Evolutionary conservation across 441 rosid genomes (phyloP).

Genomic region (Aquilaria agallochum): DNA sequence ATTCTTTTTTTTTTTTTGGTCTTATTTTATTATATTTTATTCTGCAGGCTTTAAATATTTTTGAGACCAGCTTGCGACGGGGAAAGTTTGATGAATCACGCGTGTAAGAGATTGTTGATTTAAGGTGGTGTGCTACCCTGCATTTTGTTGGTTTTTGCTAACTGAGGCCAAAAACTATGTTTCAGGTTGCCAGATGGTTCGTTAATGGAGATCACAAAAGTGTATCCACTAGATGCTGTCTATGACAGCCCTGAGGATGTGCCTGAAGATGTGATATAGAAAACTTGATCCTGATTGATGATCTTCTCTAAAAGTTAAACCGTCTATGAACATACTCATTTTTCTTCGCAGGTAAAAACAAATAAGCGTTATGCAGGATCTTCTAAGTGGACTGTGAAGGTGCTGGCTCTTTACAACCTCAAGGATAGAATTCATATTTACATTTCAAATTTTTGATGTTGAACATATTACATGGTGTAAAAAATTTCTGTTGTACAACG

Average conservation of each 20-base stretch:
- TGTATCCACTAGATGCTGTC: constrained; percentile 41
- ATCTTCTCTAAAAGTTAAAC: no score
- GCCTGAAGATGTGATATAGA: constrained; percentile 29
- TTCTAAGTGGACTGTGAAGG: constrained; percentile 39
- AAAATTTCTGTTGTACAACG: no score
- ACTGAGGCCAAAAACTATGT: not conserved
- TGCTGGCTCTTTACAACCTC: not conserved
- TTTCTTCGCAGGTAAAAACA: constrained; percentile 21
- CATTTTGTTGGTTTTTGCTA: not conserved
- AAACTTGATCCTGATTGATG: no score
- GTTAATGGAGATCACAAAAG: constrained; percentile 33
- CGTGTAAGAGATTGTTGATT: constrained; percentile 16
- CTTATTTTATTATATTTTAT: not conserved
- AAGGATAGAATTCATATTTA: no score
- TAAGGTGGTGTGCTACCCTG: not conserved
- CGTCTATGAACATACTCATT: no score
- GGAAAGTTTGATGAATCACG: constrained; percentile 70
- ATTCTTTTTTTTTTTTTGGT: constrained; percentile 4
- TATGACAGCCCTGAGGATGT: constrained; percentile 32
- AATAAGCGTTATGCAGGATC: constrained; percentile 37
- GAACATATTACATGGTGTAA: no score
- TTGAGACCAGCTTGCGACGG: constrained; percentile 63
- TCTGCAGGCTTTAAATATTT: constrained; percentile 19
- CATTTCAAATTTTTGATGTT: no score
- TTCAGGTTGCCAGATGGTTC: constrained; percentile 39